Percentiles rank a stretch among this genome's conserved stretches.
Evolutionary conservation across 1,284 basidiomycete genomes (phyloP).

Genomic region (Singerocomus rubriflavus): DNA sequence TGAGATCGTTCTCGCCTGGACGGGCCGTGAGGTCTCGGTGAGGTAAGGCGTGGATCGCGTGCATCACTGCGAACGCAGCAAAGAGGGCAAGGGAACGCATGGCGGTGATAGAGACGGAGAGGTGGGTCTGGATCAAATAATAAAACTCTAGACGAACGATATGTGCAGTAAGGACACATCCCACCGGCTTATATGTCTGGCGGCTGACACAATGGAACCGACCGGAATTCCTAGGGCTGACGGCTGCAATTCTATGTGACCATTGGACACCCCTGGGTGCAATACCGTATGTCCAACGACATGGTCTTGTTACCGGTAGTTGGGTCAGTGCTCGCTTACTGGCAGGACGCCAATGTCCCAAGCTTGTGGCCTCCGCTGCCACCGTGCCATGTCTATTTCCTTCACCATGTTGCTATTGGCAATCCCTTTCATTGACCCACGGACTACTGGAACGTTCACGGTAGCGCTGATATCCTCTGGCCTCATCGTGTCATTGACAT

Average conservation of each 20-base stretch:
- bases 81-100: conserved; percentile 25
- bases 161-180: background rate
- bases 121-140: conserved; percentile 8
- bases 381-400: background rate
- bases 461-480: background rate
- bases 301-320: background rate
- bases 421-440: conserved; percentile 7
- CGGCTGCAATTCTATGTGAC: background rate
- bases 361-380: no score
- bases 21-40: conserved; percentile 22
- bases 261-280: background rate
- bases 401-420: background rate
- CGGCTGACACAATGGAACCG: conserved; percentile 21
- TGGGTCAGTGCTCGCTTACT: background rate
- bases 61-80: conserved; percentile 27
- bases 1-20: conserved; percentile 17
- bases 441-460: background rate
- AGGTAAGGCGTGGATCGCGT: conserved; percentile 22
- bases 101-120: conserved; percentile 19
- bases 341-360: background rate
- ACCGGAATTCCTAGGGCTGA: conserved; percentile 16
- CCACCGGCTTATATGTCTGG: conserved; percentile 22
- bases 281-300: background rate
- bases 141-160: conserved; percentile 1
- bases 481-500: background rate